Percentiles rank a stretch among this genome's conserved stretches.
Evolutionary conservation across 2,329 filamentous ascomycete genomes (phyloP).

Genomic region (Cladosporium sp.): DNA sequence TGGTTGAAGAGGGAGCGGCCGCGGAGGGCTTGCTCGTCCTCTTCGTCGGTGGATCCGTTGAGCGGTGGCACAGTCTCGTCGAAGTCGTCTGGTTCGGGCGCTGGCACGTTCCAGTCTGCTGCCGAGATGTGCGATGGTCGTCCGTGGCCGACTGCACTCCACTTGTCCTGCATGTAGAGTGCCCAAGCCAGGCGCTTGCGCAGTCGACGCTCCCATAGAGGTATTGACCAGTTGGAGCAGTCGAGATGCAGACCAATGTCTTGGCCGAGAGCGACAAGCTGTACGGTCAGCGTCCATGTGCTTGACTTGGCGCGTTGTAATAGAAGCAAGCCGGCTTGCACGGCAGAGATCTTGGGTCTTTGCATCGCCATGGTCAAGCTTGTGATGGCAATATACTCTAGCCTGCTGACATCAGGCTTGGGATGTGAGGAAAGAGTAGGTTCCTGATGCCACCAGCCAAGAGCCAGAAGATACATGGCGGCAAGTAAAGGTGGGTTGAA

Average conservation of each 20-base stretch:
- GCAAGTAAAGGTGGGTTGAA: conserved; percentile 76
- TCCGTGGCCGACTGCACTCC: conserved; percentile 82
- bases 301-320: conserved; percentile 75
- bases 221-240: conserved; percentile 83
- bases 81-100: conserved; percentile 67
- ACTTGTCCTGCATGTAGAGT: conserved; percentile 91
- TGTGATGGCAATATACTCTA: conserved; percentile 72
- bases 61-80: conserved; percentile 61
- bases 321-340: conserved; percentile 74
- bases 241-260: conserved; percentile 88
- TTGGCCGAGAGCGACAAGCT: conserved; percentile 82
- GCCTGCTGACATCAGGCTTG: conserved; percentile 68
- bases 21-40: conserved; percentile 61
- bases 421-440: conserved; percentile 63
- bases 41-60: conserved; percentile 50
- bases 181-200: conserved; percentile 88
- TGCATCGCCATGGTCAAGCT: conserved; percentile 76
- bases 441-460: conserved; percentile 84
- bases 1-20: conserved; percentile 71
- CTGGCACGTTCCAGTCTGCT: conserved; percentile 74
- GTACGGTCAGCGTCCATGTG: conserved; percentile 81
- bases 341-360: conserved; percentile 76
- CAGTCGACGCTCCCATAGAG: conserved; percentile 80
- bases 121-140: conserved; percentile 74
- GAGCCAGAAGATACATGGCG: conserved; percentile 78